Evolutionary conservation across 352 stramenopile genomes (phyloP).

Genomic region (Globisporangium paddicum): DNA sequence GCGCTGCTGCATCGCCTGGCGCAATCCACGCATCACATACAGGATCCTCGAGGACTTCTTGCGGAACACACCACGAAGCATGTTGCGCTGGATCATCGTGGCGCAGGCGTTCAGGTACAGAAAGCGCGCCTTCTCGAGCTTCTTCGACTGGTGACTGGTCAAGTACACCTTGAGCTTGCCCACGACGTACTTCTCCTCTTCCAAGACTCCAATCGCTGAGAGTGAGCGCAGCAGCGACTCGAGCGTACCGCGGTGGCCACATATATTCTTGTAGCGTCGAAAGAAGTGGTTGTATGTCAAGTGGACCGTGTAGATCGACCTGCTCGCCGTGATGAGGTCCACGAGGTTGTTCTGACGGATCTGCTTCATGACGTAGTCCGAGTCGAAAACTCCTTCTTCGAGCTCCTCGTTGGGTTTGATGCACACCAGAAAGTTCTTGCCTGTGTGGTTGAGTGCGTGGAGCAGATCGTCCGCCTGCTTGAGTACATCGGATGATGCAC

Average conservation of each 20-base stretch:
- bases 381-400: conserved; percentile 62
- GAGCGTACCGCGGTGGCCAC: conserved; percentile 65
- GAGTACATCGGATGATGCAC: conserved; percentile 48
- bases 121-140: conserved; percentile 70
- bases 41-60: conserved; percentile 59
- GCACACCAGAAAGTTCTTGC: conserved; percentile 80
- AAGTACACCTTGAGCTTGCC: conserved; percentile 70
- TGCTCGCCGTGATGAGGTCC: conserved; percentile 69
- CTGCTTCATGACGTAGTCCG: conserved; percentile 66
- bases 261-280: conserved; percentile 77
- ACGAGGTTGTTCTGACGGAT: conserved; percentile 64
- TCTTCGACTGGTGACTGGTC: conserved; percentile 77
- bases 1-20: conserved; percentile 44
- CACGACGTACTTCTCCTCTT: conserved; percentile 76
- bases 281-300: conserved; percentile 81
- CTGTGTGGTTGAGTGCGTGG: conserved; percentile 63
- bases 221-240: conserved; percentile 70
- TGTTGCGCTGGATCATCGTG: conserved; percentile 82
- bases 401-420: conserved; percentile 71
- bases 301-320: conserved; percentile 69
- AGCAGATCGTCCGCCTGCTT: conserved; percentile 65
- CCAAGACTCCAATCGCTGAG: conserved; percentile 74
- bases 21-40: conserved; percentile 50
- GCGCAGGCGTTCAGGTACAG: conserved; percentile 77
- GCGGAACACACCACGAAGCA: conserved; percentile 63